phyloP scores from a whole-genome alignment of 306 rosid genomes.

The Medicago arabica region DNA sequence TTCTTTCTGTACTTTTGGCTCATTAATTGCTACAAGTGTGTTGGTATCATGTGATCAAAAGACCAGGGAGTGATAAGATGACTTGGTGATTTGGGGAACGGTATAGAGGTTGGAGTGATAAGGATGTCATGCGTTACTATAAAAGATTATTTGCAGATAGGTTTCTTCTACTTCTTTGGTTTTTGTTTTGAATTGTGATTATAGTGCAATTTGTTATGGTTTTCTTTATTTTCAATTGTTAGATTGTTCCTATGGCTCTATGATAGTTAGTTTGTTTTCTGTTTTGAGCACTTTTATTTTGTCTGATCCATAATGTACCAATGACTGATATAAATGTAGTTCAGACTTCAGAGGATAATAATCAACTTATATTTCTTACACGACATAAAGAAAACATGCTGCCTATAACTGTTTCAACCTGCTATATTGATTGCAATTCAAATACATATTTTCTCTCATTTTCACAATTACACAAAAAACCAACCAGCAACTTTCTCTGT shows the following conservation, averaged over 20 bases:
- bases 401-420: no score
- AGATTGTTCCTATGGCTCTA: neutral
- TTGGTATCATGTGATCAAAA: neutral
- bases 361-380: no score
- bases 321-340: no score
- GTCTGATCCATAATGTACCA: neutral
- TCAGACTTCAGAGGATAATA: no score
- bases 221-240: neutral
- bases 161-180: neutral
- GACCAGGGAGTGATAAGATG: neutral
- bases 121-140: no score
- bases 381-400: no score
- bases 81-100: neutral
- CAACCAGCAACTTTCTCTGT: no score
- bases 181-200: slow-evolving; percentile 1
- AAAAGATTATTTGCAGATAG: neutral
- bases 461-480: no score
- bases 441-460: no score
- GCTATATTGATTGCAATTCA: no score
- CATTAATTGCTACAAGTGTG: no score
- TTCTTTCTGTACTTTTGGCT: no score
- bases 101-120: neutral
- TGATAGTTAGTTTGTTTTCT: neutral
- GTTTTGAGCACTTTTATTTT: neutral
- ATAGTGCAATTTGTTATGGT: neutral